Evolutionary conservation across 805 yeast genomes (phyloP), one percentile per base, ranked within the genome.

Genomic region (Priceomyces haplophilus): DNA sequence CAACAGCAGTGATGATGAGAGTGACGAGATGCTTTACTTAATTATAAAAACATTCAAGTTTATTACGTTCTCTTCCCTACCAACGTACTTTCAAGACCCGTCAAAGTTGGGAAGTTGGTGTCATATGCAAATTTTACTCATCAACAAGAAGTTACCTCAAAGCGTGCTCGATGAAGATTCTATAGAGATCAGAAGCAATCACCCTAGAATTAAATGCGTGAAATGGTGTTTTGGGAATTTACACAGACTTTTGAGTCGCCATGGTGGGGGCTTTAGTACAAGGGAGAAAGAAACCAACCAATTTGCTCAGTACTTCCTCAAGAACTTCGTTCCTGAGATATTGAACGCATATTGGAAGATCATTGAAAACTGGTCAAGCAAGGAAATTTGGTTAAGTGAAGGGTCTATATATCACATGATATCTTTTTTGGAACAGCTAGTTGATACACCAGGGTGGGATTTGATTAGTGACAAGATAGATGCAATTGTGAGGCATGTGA

Each of bases 151-250:
- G 1, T 61, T 68, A 34, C 73, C 73, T 0, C 51, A 52, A 5
- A 49, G 56, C 2, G 66, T 66, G 3, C 50, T 65, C 50, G 47
- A 61, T 6, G 71, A 65, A 34, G 65, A 61, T 33, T 46, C 56
- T 2, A 27, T 50, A 4, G 73, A 67, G 13, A 46, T 48, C 4
- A 57, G 71, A 44, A 46, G 51, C n/a, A 37, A 51, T 16, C 69
- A 76, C 52, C 83, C 73, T 4, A 49, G 74, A 45, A 54, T 66
- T 34, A 71, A 68, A 48, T 57, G 73, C 10, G 65, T 68, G 30
- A 71, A 71, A 51, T 71, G 76, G 75, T 65, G 73, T 43, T 71
- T 67, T 49, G 75, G 66, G 15, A 70, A 70, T 44, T 56, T 71
- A 37, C 67, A 69, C 41, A 53, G 74, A 46, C 53, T 71, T 18